phyloP scores from a whole-genome alignment of 768 basidiomycete genomes.

The Sporobolomyces phaffii region DNA sequence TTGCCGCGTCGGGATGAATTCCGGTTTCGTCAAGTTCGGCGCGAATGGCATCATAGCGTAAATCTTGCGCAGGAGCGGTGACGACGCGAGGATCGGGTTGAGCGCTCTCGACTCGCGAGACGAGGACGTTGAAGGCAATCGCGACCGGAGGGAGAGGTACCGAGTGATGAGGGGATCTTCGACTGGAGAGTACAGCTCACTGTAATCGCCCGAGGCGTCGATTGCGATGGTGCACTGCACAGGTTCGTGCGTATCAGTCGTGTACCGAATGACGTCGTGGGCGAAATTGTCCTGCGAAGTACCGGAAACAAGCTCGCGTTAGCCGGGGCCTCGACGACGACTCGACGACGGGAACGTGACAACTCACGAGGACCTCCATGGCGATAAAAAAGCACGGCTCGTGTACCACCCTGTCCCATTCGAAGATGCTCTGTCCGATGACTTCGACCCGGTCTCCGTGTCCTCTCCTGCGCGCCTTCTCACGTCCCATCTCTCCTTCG shows the following conservation, averaged over 20 bases:
- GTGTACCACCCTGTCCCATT: constrained; percentile 67
- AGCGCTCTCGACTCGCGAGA: constrained; percentile 46
- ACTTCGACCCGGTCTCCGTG: constrained; percentile 56
- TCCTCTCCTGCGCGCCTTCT: constrained; percentile 27
- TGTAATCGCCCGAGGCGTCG: constrained; percentile 72
- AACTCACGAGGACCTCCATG: constrained; percentile 64
- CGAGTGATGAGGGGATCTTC: constrained; percentile 76
- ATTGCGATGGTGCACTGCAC: constrained; percentile 77
- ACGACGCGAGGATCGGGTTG: constrained; percentile 26
- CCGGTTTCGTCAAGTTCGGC: constrained; percentile 76
- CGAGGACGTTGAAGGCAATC: constrained; percentile 53
- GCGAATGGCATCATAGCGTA: constrained; percentile 74
- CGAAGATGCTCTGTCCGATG: constrained; percentile 72
- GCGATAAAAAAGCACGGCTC: constrained; percentile 89
- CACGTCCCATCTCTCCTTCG: constrained; percentile 9
- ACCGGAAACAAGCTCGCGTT: background rate
- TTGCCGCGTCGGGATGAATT: constrained; percentile 88
- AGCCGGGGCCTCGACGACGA: background rate
- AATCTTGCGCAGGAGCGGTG: constrained; percentile 55
- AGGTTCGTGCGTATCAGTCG: constrained; percentile 65
- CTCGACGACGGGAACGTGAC: background rate
- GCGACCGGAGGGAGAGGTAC: constrained; percentile 61
- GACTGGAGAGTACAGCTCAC: constrained; percentile 72
- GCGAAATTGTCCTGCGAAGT: constrained; percentile 85
- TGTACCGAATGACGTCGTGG: constrained; percentile 89